Evolutionary conservation across 345 rosid genomes (phyloP), one percentile per base, ranked within the genome.

Genomic region (Lenwebbia sp.): DNA sequence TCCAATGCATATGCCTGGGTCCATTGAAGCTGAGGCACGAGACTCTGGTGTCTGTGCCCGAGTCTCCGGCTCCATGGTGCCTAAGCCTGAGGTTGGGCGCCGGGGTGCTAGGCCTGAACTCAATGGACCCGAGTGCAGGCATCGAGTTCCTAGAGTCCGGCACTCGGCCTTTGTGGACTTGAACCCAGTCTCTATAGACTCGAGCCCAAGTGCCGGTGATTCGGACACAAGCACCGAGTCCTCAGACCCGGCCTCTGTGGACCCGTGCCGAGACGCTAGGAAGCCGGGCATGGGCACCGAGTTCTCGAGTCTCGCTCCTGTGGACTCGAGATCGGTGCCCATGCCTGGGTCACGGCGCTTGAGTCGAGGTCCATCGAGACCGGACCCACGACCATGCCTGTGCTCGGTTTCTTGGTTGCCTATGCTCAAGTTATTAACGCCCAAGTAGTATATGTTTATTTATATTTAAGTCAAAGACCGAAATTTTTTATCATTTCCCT

Each of bases 381-480:
- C 2, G 0, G 5, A 28, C 74, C 7, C 0, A 0, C 3, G 17
- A 14, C 37, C 6, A 10, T 60, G 4, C 10, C 0, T 0, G 1
- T 14, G 3, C 15, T 4, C 40, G 7, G 8, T 28, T 60, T 7
- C 10, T 1, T 1, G 1, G 1, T 0, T 28, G 1, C 4, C 37
- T 4, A 28, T 2, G 21, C 17, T 8, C 2, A 60, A 13, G 37
- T 60, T 6, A 58, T 7, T 3, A 58, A n/a, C 0, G 0, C 7
- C 1, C 13, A 0, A 60, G 12, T 13, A 60, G 10, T 28, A 28
- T 28, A 60, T 28, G 74, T 28, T 8, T 13, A 13, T 14, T 60
- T 60, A 28, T 58, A 5, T 17, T 53, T 26, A 3, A 13, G 2
- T 26, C 65, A 26, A 58, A 60, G 14, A n/a, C 0, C 2, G 0